Percentiles rank a stretch among this genome's conserved stretches.
Evolutionary conservation across 768 basidiomycete species (phyloP).

Genomic region (Trichaptum fuscoviolaceum): DNA sequence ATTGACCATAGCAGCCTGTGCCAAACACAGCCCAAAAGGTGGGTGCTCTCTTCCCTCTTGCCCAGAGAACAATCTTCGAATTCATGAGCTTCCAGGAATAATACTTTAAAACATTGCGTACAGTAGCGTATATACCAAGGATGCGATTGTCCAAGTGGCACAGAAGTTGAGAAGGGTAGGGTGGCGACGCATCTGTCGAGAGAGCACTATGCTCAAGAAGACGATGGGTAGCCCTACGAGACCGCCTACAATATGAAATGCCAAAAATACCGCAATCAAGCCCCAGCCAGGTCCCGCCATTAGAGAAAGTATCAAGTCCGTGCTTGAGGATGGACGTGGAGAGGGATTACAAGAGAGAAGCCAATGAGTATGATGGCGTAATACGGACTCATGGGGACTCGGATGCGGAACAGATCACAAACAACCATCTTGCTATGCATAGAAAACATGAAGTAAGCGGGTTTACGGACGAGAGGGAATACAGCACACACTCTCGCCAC

Average conservation of each 20-base stretch:
- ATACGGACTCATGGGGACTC: neutral
- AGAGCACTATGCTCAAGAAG: slow-evolving; percentile 38
- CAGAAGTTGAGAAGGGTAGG: slow-evolving; percentile 55
- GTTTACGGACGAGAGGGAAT: neutral
- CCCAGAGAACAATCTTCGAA: neutral
- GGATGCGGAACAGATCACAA: neutral
- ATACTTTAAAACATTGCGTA: slow-evolving; percentile 25
- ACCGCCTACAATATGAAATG: slow-evolving; percentile 46
- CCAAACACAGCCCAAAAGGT: slow-evolving; percentile 33
- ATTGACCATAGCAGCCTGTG: slow-evolving; percentile 48
- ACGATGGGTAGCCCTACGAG: slow-evolving; percentile 47
- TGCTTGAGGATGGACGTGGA: neutral
- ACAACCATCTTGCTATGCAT: neutral
- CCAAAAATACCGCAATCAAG: slow-evolving; percentile 36
- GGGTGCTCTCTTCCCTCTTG: slow-evolving; percentile 18
- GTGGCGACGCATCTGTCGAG: slow-evolving; percentile 38
- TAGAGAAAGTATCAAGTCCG: neutral
- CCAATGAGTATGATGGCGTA: neutral
- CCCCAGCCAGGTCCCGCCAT: neutral
- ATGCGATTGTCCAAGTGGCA: slow-evolving; percentile 48
- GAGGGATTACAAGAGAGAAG: neutral
- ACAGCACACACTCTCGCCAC: neutral
- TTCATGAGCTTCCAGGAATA: neutral
- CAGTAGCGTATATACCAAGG: slow-evolving; percentile 46
- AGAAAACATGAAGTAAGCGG: neutral